Evolutionary conservation across 352 stramenopile species (phyloP).

Genomic region (Phytopythium oedochilum): DNA sequence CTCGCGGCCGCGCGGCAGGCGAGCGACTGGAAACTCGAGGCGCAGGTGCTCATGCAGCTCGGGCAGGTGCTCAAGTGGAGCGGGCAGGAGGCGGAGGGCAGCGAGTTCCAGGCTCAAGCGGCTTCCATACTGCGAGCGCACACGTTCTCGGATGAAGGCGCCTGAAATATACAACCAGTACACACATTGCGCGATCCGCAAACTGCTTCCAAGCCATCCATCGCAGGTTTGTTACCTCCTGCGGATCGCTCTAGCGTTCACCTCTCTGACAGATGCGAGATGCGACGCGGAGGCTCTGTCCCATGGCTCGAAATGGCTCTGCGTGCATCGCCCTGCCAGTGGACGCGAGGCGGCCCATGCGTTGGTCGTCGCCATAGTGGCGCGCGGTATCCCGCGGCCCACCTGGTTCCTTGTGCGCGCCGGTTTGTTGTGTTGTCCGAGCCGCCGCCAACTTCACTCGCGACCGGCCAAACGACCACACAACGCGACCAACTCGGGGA

Average conservation of each 20-base stretch:
- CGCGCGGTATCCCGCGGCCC: background rate
- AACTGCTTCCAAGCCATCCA: too few relatives aligned
- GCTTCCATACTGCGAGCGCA: constrained; percentile 45
- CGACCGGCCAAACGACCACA: background rate
- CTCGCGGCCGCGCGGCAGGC: constrained; percentile 31
- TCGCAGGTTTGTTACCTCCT: too few relatives aligned
- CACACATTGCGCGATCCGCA: too few relatives aligned
- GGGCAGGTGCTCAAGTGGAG: constrained; percentile 80
- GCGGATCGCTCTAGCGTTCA: too few relatives aligned
- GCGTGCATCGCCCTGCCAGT: too few relatives aligned
- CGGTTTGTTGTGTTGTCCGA: constrained; percentile 1
- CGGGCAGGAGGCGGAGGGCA: constrained; percentile 33
- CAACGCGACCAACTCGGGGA: constrained; percentile 4
- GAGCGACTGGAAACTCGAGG: constrained; percentile 61
- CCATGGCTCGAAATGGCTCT: too few relatives aligned
- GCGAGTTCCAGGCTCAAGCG: constrained; percentile 47
- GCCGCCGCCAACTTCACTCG: background rate
- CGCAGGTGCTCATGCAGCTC: constrained; percentile 55
- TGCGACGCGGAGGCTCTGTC: too few relatives aligned
- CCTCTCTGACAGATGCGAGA: too few relatives aligned
- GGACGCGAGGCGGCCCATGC: constrained; percentile 6
- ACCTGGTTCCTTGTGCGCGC: background rate
- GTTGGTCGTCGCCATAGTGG: constrained; percentile 5
- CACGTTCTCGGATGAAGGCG: constrained; percentile 23
- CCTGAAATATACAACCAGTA: background rate